Evolutionary conservation across 2,329 filamentous ascomycete species (phyloP).

Genomic region (Cryphonectria naterciae): DNA sequence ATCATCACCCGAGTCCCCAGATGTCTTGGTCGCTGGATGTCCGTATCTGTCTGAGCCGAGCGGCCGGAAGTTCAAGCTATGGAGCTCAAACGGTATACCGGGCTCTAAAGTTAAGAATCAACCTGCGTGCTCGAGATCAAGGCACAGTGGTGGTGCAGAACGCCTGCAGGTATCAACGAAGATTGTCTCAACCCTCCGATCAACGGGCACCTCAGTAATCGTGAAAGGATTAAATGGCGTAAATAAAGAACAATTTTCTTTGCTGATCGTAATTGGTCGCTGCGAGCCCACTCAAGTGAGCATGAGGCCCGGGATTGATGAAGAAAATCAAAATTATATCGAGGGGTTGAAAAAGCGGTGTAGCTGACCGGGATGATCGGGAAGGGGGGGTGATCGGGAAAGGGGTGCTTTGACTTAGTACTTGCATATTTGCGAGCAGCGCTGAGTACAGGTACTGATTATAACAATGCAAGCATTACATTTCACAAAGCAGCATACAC

Average conservation of each 20-base stretch:
- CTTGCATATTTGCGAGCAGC: too few relatives aligned
- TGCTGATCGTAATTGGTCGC: background rate
- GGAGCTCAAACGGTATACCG: background rate
- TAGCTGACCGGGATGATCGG: too few relatives aligned
- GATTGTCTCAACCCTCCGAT: background rate
- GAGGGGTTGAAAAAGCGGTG: too few relatives aligned
- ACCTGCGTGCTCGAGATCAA: background rate
- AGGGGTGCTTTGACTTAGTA: too few relatives aligned
- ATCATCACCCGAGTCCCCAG: background rate
- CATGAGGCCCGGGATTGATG: too few relatives aligned
- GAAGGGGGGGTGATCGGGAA: too few relatives aligned
- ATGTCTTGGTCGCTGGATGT: background rate
- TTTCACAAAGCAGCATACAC: too few relatives aligned
- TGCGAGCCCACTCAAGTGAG: background rate
- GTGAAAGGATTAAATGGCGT: background rate
- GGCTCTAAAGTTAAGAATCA: background rate
- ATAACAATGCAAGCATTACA: too few relatives aligned
- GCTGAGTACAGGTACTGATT: too few relatives aligned
- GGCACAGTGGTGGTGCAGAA: background rate
- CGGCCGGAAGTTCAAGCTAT: background rate
- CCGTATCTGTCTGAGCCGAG: background rate
- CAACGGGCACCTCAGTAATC: background rate
- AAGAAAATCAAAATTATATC: too few relatives aligned
- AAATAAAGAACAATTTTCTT: background rate
- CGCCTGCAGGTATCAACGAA: background rate